phyloP scores from a whole-genome alignment of 2,329 filamentous ascomycete species.

The Grosmannia penicillata region DNA sequence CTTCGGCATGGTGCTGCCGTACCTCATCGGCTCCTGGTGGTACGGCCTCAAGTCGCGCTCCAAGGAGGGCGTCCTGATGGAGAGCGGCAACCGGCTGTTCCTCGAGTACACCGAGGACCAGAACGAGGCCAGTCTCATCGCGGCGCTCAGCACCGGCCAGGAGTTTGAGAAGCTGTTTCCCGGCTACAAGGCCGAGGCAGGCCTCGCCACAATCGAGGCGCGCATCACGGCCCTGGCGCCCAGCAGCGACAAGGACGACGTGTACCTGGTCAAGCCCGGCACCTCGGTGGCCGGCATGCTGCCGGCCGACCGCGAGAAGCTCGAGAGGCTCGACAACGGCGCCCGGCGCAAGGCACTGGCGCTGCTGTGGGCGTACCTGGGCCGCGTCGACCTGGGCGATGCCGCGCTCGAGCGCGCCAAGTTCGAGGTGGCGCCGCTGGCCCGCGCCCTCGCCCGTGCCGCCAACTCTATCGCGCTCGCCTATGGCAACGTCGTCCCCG shows the following conservation, averaged over 20 bases:
- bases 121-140: conserved; percentile 64
- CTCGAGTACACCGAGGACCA: conserved; percentile 79
- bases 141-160: conserved; percentile 68
- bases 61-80: conserved; percentile 83
- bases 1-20: conserved; percentile 81
- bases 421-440: conserved; percentile 76
- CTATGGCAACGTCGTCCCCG: conserved; percentile 69
- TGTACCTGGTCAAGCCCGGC: neutral
- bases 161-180: conserved; percentile 69
- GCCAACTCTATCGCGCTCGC: conserved; percentile 79
- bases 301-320: conserved; percentile 57
- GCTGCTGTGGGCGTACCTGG: conserved; percentile 89
- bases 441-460: conserved; percentile 69
- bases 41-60: conserved; percentile 89
- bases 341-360: conserved; percentile 74
- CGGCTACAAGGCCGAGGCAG: conserved; percentile 65
- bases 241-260: conserved; percentile 14
- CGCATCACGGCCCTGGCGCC: conserved; percentile 55
- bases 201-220: conserved; percentile 71
- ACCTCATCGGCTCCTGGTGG: conserved; percentile 95
- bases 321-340: conserved; percentile 69
- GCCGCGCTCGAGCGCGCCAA: conserved; percentile 67
- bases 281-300: conserved; percentile 34
- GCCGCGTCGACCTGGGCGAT: conserved; percentile 74
- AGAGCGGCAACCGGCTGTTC: conserved; percentile 90